Evolutionary conservation across 495 filamentous ascomycete genomes (phyloP).

Genomic region (Friedmanniomyces simplex): DNA sequence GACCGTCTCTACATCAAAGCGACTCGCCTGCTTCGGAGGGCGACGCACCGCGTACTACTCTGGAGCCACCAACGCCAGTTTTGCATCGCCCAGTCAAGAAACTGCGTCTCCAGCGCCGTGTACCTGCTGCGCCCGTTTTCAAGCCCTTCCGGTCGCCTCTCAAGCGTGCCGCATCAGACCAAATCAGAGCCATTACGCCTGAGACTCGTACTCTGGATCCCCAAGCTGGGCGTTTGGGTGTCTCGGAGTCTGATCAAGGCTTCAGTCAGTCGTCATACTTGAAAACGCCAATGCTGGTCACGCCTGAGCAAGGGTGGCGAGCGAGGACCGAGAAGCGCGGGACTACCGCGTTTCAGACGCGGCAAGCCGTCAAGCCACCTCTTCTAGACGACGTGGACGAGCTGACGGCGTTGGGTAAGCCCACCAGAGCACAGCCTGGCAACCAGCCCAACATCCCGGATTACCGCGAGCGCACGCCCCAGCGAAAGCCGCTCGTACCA

Average conservation of each 20-base stretch:
- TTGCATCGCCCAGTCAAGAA: background rate
- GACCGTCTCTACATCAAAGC: background rate
- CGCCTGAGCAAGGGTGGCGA: background rate
- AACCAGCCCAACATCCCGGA: background rate
- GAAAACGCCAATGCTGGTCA: conserved; percentile 3
- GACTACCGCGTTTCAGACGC: background rate
- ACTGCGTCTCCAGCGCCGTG: background rate
- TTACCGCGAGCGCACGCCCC: conserved; percentile 2
- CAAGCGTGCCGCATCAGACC: background rate
- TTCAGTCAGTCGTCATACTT: conserved; percentile 11
- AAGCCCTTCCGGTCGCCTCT: conserved; percentile 1
- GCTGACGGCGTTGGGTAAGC: background rate
- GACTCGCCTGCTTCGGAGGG: background rate
- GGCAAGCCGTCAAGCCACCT: background rate
- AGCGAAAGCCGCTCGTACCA: background rate
- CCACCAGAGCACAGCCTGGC: too few relatives aligned
- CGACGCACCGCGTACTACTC: background rate
- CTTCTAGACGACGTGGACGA: background rate
- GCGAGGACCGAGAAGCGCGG: too few relatives aligned
- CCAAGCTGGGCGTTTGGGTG: background rate
- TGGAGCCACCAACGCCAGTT: background rate
- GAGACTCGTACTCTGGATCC: background rate
- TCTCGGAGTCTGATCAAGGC: background rate
- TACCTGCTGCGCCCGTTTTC: background rate
- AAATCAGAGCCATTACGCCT: background rate